phyloP scores from a whole-genome alignment of 176 grass and related monocot genomes.

The Hsuehochloa calcarea region DNA sequence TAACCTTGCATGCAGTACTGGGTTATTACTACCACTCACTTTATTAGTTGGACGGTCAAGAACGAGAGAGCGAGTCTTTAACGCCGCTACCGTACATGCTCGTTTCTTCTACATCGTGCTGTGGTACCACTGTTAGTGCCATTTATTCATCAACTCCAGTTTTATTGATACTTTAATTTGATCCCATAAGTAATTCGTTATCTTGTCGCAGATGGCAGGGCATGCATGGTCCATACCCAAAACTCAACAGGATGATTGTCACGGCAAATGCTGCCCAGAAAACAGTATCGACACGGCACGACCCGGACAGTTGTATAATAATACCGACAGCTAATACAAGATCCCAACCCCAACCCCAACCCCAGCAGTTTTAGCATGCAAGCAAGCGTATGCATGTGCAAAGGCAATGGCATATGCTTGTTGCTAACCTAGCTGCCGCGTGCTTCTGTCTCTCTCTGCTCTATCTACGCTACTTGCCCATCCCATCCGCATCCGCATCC shows the following conservation, averaged over 20 bases:
- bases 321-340: background rate
- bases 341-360: background rate
- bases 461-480: background rate
- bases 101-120: background rate
- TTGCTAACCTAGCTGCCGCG: slow-evolving; percentile 36
- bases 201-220: background rate
- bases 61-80: background rate
- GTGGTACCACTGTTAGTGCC: background rate
- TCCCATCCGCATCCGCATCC: background rate
- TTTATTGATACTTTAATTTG: background rate
- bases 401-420: slow-evolving; percentile 13
- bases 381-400: background rate
- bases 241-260: background rate
- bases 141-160: background rate
- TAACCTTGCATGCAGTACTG: background rate
- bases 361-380: background rate
- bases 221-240: slow-evolving; percentile 4
- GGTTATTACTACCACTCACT: background rate
- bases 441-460: background rate
- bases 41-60: background rate
- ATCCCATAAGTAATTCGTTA: background rate
- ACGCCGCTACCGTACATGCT: background rate
- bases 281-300: slow-evolving; percentile 12
- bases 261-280: background rate
- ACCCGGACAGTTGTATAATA: background rate